Percentiles rank a stretch among this genome's conserved stretches.
Conservation (phyloP, 2,329 filamentous ascomycete species). For the Aspergillus sp. region DNA sequence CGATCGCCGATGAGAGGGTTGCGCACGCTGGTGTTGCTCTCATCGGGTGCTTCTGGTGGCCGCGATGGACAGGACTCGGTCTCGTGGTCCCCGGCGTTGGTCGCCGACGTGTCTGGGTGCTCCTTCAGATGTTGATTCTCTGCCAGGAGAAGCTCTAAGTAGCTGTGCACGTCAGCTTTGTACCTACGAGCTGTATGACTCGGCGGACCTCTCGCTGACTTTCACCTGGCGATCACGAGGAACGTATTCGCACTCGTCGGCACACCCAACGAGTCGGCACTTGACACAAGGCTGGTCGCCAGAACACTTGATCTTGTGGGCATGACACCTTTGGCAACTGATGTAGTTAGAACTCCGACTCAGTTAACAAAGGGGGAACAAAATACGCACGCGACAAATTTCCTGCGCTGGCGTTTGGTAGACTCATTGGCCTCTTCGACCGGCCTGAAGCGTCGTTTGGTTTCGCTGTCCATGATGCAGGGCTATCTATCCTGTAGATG, state of each 20-base stretch:
- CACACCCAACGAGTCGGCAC: conserved; percentile 29
- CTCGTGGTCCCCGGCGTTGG: conserved; percentile 13
- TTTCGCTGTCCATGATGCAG: conserved; percentile 7
- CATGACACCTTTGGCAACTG: conserved; percentile 37
- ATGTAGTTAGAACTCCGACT: conserved; percentile 1
- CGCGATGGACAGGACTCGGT: conserved; percentile 10
- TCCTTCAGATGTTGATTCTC: conserved; percentile 25
- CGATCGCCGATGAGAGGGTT: conserved; percentile 28
- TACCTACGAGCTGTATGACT: neutral
- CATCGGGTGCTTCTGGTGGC: conserved; percentile 16
- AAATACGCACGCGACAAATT: conserved; percentile 22
- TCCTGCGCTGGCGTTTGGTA: conserved; percentile 16
- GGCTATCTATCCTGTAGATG: too few relatives aligned
- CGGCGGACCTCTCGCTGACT: conserved; percentile 25
- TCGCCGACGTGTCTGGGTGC: conserved; percentile 19
- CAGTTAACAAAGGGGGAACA: neutral
- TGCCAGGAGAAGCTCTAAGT: conserved; percentile 24
- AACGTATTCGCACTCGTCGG: conserved; percentile 32
- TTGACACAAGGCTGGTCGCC: conserved; percentile 36
- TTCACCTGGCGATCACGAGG: conserved; percentile 35
- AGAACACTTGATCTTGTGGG: conserved; percentile 41
- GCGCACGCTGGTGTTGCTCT: conserved; percentile 19
- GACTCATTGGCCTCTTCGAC: conserved; percentile 6
- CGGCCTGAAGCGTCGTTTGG: conserved; percentile 6
- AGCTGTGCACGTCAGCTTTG: conserved; percentile 13